A percentile compares a stretch with the other conserved stretches of the same genome.
phyloP scores from a whole-genome alignment of 2,329 filamentous ascomycete genomes.

The Aureobasidium namibiae region DNA sequence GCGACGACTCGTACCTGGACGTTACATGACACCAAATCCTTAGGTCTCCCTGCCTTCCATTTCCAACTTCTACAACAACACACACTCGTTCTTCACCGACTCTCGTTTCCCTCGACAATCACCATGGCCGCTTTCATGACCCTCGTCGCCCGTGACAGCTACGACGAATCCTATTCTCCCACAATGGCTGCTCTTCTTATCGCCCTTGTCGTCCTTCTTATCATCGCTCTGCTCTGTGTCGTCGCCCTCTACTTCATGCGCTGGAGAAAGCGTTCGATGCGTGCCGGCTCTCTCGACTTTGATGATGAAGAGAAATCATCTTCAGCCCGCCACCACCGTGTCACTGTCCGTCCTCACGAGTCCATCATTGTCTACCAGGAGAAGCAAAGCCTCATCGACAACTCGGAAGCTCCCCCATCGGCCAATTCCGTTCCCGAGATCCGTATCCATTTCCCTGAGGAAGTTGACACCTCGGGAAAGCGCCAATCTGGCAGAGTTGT shows the following conservation, averaged over 20 bases:
- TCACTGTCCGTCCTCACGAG: conserved; percentile 51
- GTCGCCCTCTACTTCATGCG: conserved; percentile 65
- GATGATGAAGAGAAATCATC: conserved; percentile 54
- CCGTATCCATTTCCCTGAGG: conserved; percentile 94
- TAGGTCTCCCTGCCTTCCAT: not conserved
- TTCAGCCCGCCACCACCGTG: conserved; percentile 40
- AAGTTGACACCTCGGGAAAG: conserved; percentile 76
- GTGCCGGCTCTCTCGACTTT: conserved; percentile 53
- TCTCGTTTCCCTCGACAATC: not conserved
- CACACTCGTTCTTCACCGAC: conserved; percentile 4
- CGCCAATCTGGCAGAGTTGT: conserved; percentile 80
- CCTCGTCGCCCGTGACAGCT: conserved; percentile 44
- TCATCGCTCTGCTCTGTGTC: conserved; percentile 61
- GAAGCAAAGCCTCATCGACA: conserved; percentile 69
- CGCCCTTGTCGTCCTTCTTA: conserved; percentile 66
- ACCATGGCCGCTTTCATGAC: conserved; percentile 31
- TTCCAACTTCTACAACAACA: not conserved
- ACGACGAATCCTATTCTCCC: conserved; percentile 43
- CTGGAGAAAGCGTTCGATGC: conserved; percentile 47
- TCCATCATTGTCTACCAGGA: conserved; percentile 69
- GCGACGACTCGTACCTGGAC: not conserved
- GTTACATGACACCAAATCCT: conserved; percentile 1
- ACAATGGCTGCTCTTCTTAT: conserved; percentile 71
- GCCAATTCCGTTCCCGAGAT: conserved; percentile 84
- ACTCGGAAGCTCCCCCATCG: conserved; percentile 67